phyloP scores from a whole-genome alignment of 106 monocot species.

The Xerophyta viscosa region DNA sequence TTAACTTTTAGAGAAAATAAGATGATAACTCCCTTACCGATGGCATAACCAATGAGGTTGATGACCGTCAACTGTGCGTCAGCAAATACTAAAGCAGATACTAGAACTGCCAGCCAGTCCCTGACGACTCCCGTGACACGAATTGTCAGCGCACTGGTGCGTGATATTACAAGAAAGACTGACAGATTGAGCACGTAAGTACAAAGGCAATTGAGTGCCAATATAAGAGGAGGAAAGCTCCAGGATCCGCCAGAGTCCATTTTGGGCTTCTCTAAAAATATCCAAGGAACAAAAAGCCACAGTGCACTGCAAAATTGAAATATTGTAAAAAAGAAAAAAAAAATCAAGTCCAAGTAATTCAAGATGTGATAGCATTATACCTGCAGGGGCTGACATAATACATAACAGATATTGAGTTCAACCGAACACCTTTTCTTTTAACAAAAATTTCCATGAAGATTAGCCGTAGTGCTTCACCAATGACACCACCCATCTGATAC shows the following conservation, averaged over 20 bases:
- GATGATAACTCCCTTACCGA: no score
- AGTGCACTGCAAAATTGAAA: conserved; percentile 48
- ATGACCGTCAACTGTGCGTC: conserved; percentile 76
- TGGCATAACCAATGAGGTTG: conserved; percentile 83
- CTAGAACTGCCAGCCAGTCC: conserved; percentile 87
- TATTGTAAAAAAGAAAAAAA: conserved; percentile 1
- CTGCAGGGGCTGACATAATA: conserved; percentile 99
- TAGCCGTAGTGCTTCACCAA: conserved; percentile 87
- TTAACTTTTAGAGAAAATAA: no score
- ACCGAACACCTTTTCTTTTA: conserved; percentile 75
- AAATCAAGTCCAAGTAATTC: no score
- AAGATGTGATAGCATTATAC: conserved; percentile 21
- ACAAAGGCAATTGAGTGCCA: conserved; percentile 80
- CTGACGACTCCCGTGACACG: conserved; percentile 95
- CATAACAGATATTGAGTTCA: conserved; percentile 91
- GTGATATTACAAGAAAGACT: conserved; percentile 88
- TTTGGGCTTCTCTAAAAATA: conserved; percentile 91
- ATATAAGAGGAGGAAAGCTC: conserved; percentile 66
- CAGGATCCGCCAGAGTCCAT: conserved; percentile 67
- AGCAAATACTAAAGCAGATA: conserved; percentile 66
- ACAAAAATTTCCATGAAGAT: conserved; percentile 94
- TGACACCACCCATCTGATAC: conserved; percentile 97
- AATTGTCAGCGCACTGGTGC: conserved; percentile 89
- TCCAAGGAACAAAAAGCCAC: conserved; percentile 90
- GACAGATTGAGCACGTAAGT: conserved; percentile 92